Conservation (phyloP, 352 stramenopile genomes). For the Phytopythium helicoides region DNA sequence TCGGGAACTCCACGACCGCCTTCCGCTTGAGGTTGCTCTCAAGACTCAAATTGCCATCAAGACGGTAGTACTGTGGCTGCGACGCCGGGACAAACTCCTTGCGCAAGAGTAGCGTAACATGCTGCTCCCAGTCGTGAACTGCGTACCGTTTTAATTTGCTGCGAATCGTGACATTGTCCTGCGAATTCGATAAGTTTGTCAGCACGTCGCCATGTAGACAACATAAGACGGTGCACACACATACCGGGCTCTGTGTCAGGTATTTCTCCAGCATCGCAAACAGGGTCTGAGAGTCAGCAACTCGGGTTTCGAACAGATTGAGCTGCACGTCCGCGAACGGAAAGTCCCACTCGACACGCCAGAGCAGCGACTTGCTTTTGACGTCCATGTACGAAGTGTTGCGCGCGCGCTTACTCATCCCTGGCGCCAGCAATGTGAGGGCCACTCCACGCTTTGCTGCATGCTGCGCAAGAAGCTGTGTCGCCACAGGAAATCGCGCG, state of each 20-base stretch:
- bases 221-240: conserved; percentile 1
- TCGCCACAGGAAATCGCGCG: conserved; percentile 59
- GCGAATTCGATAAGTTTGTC: not conserved
- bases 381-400: conserved; percentile 80
- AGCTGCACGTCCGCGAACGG: conserved; percentile 43
- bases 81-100: conserved; percentile 77
- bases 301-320: conserved; percentile 47
- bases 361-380: conserved; percentile 58
- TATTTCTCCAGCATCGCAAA: conserved; percentile 62
- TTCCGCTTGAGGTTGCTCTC: conserved; percentile 79
- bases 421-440: conserved; percentile 67
- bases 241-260: conserved; percentile 51
- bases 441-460: conserved; percentile 62
- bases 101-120: conserved; percentile 61
- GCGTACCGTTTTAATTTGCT: conserved; percentile 75
- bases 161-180: conserved; percentile 71
- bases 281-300: conserved; percentile 47
- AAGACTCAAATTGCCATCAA: conserved; percentile 59
- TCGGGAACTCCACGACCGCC: conserved; percentile 75
- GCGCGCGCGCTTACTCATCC: conserved; percentile 75
- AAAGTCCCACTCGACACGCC: conserved; percentile 81
- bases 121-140: conserved; percentile 43
- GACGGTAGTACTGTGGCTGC: conserved; percentile 65
- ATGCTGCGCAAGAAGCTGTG: conserved; percentile 69
- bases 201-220: not conserved